phyloP scores from a whole-genome alignment of 225 moss, liverwort and hornwort species.

The Sphagnum contortum region DNA sequence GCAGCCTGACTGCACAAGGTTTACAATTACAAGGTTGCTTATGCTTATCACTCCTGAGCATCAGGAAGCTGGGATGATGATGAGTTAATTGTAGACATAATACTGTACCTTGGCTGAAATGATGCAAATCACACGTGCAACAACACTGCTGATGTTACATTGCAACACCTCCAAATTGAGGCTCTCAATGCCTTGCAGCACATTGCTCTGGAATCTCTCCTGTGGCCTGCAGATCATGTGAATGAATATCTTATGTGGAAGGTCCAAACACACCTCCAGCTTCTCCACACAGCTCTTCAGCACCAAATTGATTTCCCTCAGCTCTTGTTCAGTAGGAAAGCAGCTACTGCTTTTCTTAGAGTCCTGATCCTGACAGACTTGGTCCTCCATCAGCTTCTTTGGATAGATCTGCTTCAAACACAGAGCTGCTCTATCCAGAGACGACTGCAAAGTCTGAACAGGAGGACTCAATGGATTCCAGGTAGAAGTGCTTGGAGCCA shows the following conservation, averaged over 20 bases:
- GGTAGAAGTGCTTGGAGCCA: slow-evolving; percentile 3
- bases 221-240: slow-evolving; percentile 39
- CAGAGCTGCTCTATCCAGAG: slow-evolving; percentile 3
- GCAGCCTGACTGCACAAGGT: too few species aligned
- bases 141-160: slow-evolving; percentile 43
- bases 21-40: too few species aligned
- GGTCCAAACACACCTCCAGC: slow-evolving; percentile 32
- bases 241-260: slow-evolving; percentile 39
- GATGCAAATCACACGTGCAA: slow-evolving; percentile 29
- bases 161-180: slow-evolving; percentile 35
- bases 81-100: too few species aligned
- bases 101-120: slow-evolving; percentile 33
- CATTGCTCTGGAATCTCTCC: slow-evolving; percentile 33
- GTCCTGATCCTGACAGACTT: not conserved
- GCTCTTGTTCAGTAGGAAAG: slow-evolving; percentile 14
- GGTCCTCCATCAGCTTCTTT: slow-evolving; percentile 1
- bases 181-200: slow-evolving; percentile 31
- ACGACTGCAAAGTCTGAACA: slow-evolving; percentile 7
- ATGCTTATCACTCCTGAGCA: too few species aligned
- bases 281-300: slow-evolving; percentile 32
- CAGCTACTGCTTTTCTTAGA: not conserved
- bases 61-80: too few species aligned
- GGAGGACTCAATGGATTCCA: not conserved
- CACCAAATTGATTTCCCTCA: slow-evolving; percentile 6
- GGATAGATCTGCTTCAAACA: too few species aligned